Evolutionary conservation across 192 early-diverging fungal species (phyloP).

Genomic region (Chytriomyces confervae): DNA sequence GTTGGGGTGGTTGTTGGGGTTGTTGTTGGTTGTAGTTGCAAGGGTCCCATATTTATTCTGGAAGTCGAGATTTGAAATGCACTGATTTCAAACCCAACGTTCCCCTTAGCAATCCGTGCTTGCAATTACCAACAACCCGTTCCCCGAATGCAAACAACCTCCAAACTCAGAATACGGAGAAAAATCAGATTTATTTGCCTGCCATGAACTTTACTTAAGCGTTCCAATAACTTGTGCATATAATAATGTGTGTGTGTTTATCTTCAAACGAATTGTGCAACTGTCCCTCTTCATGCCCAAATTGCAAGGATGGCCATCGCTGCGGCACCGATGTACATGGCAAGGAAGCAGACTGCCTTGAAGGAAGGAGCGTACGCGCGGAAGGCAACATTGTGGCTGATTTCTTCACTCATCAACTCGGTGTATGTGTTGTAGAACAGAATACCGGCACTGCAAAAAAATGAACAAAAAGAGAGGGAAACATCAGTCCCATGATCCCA

Average conservation of each 20-base stretch:
- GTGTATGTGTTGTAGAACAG: constrained; percentile 80
- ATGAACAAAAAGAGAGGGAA: no score
- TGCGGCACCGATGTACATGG: constrained; percentile 76
- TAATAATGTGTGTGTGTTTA: no score
- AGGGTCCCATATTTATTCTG: background rate
- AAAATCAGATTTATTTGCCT: no score
- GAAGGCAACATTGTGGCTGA: constrained; percentile 65
- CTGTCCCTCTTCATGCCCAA: constrained; percentile 57
- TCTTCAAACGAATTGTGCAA: no score
- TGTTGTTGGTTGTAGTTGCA: background rate
- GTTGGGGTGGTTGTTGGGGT: background rate
- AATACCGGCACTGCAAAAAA: constrained; percentile 76
- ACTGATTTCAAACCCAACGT: background rate
- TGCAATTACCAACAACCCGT: no score
- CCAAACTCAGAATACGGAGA: no score
- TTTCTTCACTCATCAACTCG: constrained; percentile 75
- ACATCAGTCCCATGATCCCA: no score
- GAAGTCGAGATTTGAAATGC: background rate
- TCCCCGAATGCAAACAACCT: no score
- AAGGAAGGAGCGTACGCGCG: constrained; percentile 30
- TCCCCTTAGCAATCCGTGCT: no score
- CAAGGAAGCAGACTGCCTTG: constrained; percentile 61
- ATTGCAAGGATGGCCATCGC: constrained; percentile 77
- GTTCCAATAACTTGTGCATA: no score
- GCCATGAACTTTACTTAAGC: no score